These are phyloP conservation scores for Hemileccinum rubropunctum DNA, from an alignment of 768 basidiomycete species.

Conservation along the genomic window DNA sequence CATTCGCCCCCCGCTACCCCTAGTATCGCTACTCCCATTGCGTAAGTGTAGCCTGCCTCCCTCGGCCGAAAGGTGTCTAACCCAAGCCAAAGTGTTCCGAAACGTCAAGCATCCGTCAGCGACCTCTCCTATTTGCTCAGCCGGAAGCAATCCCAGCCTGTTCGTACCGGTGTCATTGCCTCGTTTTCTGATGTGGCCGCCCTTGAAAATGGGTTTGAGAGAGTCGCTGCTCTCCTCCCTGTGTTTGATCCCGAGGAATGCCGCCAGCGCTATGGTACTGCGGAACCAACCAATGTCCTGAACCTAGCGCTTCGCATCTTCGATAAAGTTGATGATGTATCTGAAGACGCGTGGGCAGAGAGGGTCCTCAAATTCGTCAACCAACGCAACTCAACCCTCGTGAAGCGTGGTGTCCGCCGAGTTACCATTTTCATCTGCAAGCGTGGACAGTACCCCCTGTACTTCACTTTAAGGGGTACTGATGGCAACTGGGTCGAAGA, in stretches of 20 bases:
- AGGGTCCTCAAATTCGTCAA: constrained; percentile 72
- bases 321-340: constrained; percentile 71
- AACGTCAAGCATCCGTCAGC: constrained; percentile 89
- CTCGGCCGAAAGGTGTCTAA: constrained; percentile 2
- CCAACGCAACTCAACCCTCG: constrained; percentile 57
- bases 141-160: constrained; percentile 82
- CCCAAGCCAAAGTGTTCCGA: constrained; percentile 46
- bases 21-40: constrained; percentile 45
- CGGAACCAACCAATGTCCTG: constrained; percentile 87
- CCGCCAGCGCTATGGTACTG: constrained; percentile 68
- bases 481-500: constrained; percentile 86
- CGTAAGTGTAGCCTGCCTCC: constrained; percentile 17
- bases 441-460: constrained; percentile 87
- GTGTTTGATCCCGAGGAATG: constrained; percentile 70
- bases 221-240: constrained; percentile 71
- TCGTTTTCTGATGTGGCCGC: constrained; percentile 78
- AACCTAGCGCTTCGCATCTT: constrained; percentile 92
- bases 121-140: constrained; percentile 92
- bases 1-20: constrained; percentile 87
- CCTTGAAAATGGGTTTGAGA: constrained; percentile 70
- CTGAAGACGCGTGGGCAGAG: constrained; percentile 75
- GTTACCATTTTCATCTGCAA: constrained; percentile 91
- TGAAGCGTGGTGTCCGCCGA: constrained; percentile 82
- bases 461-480: constrained; percentile 83
- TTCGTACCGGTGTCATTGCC: constrained; percentile 87